Evolutionary conservation across 768 basidiomycete species (phyloP), one percentile per base, ranked within the genome.

Genomic region (Pholiota conissans): DNA sequence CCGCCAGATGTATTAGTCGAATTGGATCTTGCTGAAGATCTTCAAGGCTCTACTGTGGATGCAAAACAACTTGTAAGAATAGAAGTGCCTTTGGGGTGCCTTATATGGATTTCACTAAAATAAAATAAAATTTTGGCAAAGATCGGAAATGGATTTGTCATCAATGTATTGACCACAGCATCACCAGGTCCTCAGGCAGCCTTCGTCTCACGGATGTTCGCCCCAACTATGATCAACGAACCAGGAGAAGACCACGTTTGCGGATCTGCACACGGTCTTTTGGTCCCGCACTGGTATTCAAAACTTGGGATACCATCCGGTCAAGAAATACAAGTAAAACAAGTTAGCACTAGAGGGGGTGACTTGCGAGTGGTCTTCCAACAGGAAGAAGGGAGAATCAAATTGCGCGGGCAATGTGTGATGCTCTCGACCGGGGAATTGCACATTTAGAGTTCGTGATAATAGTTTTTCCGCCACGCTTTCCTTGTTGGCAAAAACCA

Each of bases 171-270:
- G 24, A 81, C 83, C 0, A 70, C 71, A 27, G 57, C 61, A 26
- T 65, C 73, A 3, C 66, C 73, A 0, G 70, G 61, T 27, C 63
- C 63, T 5, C 61, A 72, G 10, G 73, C 72, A 50, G 63, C 62
- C 14, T 85, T 82, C 66, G 67, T 76, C 20, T 82, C 83, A 6
- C 74, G 84, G 4, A 78, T 84, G 74, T 83, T 85, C 61, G 69
- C 77, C 5, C 81, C 79, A 6, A 49, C 46, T 1, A 27, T 56
- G 7, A 60, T 77, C 24, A 61, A 61, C 55, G 63, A 66, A 50
- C 55, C 63, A 14, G 70, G 70, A 3, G 82, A 84, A 67, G 83
- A 84, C 57, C 74, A 71, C 16, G 82, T 83, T 7, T 84, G 81
- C 57, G 84, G 83, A 13, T 79, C 79, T 34, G 81, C 83, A 0